phyloP scores from a whole-genome alignment of 169 alveolate species.

The Plasmodium blacklocki region DNA sequence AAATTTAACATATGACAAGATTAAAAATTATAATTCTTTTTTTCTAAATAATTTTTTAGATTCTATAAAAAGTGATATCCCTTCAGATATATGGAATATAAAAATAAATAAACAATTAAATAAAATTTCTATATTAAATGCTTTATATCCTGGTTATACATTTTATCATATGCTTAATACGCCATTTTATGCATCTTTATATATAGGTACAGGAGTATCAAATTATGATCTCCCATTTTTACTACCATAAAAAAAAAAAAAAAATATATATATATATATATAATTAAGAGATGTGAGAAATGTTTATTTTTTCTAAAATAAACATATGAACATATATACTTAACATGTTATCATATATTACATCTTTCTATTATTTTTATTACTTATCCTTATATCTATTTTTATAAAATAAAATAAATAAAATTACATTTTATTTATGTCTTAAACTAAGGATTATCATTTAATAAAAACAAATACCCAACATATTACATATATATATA shows the following conservation, averaged over 20 bases:
- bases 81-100: constrained; percentile 59
- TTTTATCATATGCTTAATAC: constrained; percentile 56
- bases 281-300: too few species aligned
- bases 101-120: constrained; percentile 51
- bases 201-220: constrained; percentile 55
- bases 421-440: too few species aligned
- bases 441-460: too few species aligned
- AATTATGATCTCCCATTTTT: constrained; percentile 63
- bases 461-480: too few species aligned
- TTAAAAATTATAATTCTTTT: constrained; percentile 52
- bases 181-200: constrained; percentile 66
- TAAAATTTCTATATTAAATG: constrained; percentile 48
- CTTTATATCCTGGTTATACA: constrained; percentile 51
- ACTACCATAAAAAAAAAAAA: constrained; percentile 22
- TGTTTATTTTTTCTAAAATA: too few species aligned
- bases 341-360: too few species aligned
- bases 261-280: not conserved
- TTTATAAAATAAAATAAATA: too few species aligned
- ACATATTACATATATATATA: too few species aligned
- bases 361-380: too few species aligned
- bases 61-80: constrained; percentile 47
- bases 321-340: not conserved
- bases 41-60: constrained; percentile 67
- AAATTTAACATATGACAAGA: constrained; percentile 59
- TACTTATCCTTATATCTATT: too few species aligned